Percentiles rank a stretch among this genome's conserved stretches.
phyloP scores from a whole-genome alignment of 2,329 filamentous ascomycete species.

The Pseudopyrenochaeta lycopersici region DNA sequence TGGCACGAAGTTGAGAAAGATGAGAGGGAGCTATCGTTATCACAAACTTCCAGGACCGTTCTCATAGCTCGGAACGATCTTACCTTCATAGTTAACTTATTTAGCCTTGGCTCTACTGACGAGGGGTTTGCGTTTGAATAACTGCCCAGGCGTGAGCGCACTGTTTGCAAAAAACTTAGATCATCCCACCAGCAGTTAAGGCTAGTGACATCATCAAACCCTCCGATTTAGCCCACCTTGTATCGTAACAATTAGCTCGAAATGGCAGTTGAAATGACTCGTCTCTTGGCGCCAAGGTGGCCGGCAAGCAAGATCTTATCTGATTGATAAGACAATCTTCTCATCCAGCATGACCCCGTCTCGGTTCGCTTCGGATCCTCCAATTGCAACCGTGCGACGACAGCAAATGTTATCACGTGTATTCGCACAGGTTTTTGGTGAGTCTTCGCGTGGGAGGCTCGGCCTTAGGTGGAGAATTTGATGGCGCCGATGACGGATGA shows the following conservation, averaged over 20 bases:
- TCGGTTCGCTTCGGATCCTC: not conserved
- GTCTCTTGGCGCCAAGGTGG: slow-evolving; percentile 17
- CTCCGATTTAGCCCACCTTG: not conserved
- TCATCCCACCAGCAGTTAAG: no score
- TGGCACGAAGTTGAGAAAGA: no score
- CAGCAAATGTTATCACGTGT: not conserved
- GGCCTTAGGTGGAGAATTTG: not conserved
- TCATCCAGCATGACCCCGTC: slow-evolving; percentile 5
- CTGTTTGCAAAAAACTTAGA: no score
- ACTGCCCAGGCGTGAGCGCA: no score
- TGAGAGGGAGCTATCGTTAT: no score
- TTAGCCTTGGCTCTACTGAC: no score
- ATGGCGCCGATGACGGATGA: slow-evolving; percentile 5
- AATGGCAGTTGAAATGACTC: slow-evolving; percentile 10
- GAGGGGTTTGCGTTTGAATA: no score
- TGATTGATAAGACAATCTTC: slow-evolving; percentile 37
- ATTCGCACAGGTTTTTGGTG: not conserved
- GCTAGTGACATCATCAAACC: not conserved
- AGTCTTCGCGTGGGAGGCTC: not conserved
- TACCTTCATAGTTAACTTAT: no score
- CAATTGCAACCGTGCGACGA: not conserved
- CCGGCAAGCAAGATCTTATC: slow-evolving; percentile 29
- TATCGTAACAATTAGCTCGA: slow-evolving; percentile 4
- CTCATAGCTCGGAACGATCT: no score
- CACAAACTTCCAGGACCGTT: no score